Evolutionary conservation across 371 early-diverging fungal genomes (phyloP).

Genomic region (Nematocida displodere): DNA sequence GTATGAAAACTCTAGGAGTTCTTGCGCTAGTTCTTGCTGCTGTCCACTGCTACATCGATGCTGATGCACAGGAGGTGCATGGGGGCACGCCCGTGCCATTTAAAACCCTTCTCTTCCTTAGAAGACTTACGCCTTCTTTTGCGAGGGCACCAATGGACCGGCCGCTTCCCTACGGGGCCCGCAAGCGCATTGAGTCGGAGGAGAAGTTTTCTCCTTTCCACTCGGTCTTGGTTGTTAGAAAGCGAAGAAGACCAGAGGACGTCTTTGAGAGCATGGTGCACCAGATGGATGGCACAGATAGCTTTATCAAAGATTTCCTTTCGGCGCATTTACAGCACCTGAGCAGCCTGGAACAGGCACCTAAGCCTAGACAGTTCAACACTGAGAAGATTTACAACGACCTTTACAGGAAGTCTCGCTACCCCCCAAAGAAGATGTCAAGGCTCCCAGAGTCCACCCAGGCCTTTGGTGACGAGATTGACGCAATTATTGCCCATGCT

Average conservation of each 20-base stretch:
- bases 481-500: conserved; percentile 35
- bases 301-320: conserved; percentile 45
- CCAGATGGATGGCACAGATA: conserved; percentile 15
- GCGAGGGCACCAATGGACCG: not conserved
- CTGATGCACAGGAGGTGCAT: not conserved
- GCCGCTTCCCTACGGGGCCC: conserved; percentile 39
- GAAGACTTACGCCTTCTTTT: conserved; percentile 1
- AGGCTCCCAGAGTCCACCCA: not conserved
- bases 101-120: conserved; percentile 9
- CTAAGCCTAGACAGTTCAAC: conserved; percentile 25
- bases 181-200: conserved; percentile 31
- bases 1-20: conserved; percentile 15
- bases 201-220: conserved; percentile 43
- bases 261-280: not conserved
- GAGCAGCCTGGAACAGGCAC: not conserved
- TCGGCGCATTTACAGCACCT: conserved; percentile 31
- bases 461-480: conserved; percentile 39
- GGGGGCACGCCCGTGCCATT: not conserved
- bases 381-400: conserved; percentile 49
- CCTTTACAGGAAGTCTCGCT: not conserved
- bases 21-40: not conserved
- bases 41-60: conserved; percentile 11
- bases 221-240: conserved; percentile 26
- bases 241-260: not conserved
- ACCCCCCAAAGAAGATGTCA: not conserved